Conservation (phyloP, 2,329 filamentous ascomycete species). For the Didymella keratinophila region DNA sequence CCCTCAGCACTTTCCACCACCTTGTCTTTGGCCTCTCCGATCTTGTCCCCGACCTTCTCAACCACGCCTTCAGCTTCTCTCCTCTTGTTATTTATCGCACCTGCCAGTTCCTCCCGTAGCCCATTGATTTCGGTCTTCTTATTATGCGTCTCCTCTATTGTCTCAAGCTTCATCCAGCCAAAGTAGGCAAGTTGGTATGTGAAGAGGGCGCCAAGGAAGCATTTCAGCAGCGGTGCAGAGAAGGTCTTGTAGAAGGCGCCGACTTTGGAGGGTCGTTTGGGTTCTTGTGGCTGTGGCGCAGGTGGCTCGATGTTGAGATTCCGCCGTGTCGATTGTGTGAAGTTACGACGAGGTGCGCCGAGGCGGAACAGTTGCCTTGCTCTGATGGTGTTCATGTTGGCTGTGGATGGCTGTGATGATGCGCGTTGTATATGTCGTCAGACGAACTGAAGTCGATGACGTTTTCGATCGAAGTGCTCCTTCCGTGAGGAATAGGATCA, state of each 20-base stretch:
- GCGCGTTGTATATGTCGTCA: background rate
- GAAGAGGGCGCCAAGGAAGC: conserved; percentile 76
- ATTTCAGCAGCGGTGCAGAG: conserved; percentile 75
- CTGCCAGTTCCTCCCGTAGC: conserved; percentile 35
- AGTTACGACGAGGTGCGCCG: conserved; percentile 1
- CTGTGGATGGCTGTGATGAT: background rate
- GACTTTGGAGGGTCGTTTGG: conserved; percentile 18
- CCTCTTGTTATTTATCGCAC: conserved; percentile 31
- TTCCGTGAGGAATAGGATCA: background rate
- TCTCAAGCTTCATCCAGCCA: conserved; percentile 76
- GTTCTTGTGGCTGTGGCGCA: conserved; percentile 47
- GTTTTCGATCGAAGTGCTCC: background rate
- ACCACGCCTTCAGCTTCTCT: conserved; percentile 16
- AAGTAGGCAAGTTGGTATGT: conserved; percentile 82
- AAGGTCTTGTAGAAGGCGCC: conserved; percentile 78
- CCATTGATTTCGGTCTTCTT: conserved; percentile 47
- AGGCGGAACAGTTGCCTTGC: conserved; percentile 9
- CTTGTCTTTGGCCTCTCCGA: conserved; percentile 27
- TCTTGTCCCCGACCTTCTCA: conserved; percentile 22
- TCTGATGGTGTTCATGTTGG: conserved; percentile 8
- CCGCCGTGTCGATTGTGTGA: conserved; percentile 4
- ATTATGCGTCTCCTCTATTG: conserved; percentile 69
- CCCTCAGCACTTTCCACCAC: conserved; percentile 25
- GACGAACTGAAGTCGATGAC: background rate
- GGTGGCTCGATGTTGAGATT: conserved; percentile 15